Evolutionary conservation across 139 green algal genomes (phyloP).

Genomic region (Micractinium conductrix): DNA sequence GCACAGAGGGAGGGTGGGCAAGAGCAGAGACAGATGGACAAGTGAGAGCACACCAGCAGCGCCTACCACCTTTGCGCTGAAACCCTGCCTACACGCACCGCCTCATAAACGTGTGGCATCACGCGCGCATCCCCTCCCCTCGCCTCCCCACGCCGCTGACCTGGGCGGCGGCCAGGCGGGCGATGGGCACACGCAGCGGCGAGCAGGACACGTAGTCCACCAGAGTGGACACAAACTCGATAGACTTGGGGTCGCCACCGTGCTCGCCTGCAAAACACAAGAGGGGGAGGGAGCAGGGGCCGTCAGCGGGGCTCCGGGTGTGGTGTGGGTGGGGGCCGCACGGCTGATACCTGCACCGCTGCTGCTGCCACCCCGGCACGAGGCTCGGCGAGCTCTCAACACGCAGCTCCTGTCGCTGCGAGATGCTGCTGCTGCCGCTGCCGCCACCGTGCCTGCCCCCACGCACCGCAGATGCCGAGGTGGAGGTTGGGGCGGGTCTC

Average conservation of each 20-base stretch:
- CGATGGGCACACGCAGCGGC: slow-evolving; percentile 91
- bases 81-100: not conserved
- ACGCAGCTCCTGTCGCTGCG: too few relatives aligned
- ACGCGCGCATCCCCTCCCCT: not conserved
- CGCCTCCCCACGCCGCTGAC: not conserved
- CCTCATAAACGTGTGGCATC: not conserved
- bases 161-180: slow-evolving; percentile 87
- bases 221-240: slow-evolving; percentile 79
- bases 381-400: too few relatives aligned
- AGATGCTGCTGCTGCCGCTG: not conserved
- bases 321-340: not conserved
- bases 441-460: not conserved
- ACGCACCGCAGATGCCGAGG: slow-evolving; percentile 85
- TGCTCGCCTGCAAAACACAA: slow-evolving; percentile 67
- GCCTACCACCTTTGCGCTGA: not conserved
- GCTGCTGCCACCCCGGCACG: too few relatives aligned
- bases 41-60: not conserved
- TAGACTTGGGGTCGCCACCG: slow-evolving; percentile 83
- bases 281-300: not conserved
- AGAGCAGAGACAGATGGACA: not conserved
- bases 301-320: not conserved
- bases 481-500: slow-evolving; percentile 69
- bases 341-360: too few relatives aligned
- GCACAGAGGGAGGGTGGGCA: not conserved
- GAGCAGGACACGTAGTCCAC: slow-evolving; percentile 92